Percentiles rank a stretch among this genome's conserved stretches.
Conservation (phyloP, 768 basidiomycete species). For the Hebeloma cylindrosporum region DNA sequence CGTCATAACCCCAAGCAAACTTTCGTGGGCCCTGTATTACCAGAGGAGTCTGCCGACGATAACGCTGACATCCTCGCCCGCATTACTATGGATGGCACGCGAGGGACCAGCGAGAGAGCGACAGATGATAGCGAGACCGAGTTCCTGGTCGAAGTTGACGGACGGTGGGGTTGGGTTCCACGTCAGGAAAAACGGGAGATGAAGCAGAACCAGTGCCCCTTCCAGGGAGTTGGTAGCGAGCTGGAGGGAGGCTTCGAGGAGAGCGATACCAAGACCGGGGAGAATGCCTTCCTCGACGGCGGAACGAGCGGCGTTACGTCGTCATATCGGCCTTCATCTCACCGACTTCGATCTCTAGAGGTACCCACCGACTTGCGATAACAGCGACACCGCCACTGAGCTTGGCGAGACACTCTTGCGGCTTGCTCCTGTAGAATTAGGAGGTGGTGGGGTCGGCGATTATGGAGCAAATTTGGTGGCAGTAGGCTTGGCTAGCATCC, state of each 20-base stretch:
- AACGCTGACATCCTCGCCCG: slow-evolving; percentile 91
- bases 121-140: slow-evolving; percentile 91
- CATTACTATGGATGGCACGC: slow-evolving; percentile 88
- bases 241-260: slow-evolving; percentile 80
- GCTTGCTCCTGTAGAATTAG: slow-evolving; percentile 92
- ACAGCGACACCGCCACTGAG: slow-evolving; percentile 95
- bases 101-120: slow-evolving; percentile 84
- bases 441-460: slow-evolving; percentile 81
- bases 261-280: slow-evolving; percentile 92
- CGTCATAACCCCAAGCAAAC: slow-evolving; percentile 50
- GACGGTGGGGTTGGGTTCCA: slow-evolving; percentile 68
- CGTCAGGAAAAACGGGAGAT: slow-evolving; percentile 51
- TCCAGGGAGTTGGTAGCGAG: slow-evolving; percentile 55
- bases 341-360: slow-evolving; percentile 92
- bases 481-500: slow-evolving; percentile 85
- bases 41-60: slow-evolving; percentile 85
- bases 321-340: slow-evolving; percentile 99
- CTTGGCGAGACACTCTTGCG: slow-evolving; percentile 97
- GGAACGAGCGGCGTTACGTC: slow-evolving; percentile 98
- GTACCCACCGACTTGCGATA: slow-evolving; percentile 96
- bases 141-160: slow-evolving; percentile 99
- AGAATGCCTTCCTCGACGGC: slow-evolving; percentile 99
- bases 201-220: slow-evolving; percentile 45
- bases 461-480: slow-evolving; percentile 91
- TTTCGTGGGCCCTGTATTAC: slow-evolving; percentile 71